Evolutionary conservation across 1,139 yeast species (phyloP), one percentile per base, ranked within the genome.

Genomic region (Pichia sp.): DNA sequence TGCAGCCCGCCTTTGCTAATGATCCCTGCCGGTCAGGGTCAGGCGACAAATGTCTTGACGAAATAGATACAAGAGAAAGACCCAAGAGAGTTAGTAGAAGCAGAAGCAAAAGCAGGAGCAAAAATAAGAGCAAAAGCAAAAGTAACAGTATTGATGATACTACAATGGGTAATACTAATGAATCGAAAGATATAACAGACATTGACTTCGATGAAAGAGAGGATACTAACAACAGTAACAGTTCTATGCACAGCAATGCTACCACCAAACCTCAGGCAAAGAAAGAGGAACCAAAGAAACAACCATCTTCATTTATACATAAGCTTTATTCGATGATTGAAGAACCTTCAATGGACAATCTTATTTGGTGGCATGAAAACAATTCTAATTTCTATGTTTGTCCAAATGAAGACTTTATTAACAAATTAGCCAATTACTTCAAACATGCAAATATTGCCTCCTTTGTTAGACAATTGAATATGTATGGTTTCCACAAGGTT

Each of bases 401-500:
- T 51, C 90, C 92, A 3, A 77, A 78, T 41, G 84, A 81, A 56
- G 81, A 80, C 48, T 81, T 83, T 53, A 77, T 79, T 25, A 75
- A 75, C 55, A 85, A 80, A 9, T 67, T 84, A 53, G 76, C 85
- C 44, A 77, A 73, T 53, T 84, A 82, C 64, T 86, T 86, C 67
- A 86, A 86, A 63, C 95, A 86, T 67, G 85, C 81, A 49, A 83
- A 83, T 59, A 77, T 82, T 45, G 83, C 87, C 9, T 77, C 85
- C 25, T 83, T 83, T 59, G 83, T 83, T 38, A 71, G 89, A 51
- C 89, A 83, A 58, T 65, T 83, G 44, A 83, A 83, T 62, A 83
- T 83, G 89, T 83, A 83, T 60, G 89, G 89, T 11, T 83, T 83
- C 64, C 89, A 83, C 60, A 83, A 83, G 63, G 85, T 80, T 37